phyloP scores from a whole-genome alignment of 208 protist species.

The Trypanosoma grayi region DNA sequence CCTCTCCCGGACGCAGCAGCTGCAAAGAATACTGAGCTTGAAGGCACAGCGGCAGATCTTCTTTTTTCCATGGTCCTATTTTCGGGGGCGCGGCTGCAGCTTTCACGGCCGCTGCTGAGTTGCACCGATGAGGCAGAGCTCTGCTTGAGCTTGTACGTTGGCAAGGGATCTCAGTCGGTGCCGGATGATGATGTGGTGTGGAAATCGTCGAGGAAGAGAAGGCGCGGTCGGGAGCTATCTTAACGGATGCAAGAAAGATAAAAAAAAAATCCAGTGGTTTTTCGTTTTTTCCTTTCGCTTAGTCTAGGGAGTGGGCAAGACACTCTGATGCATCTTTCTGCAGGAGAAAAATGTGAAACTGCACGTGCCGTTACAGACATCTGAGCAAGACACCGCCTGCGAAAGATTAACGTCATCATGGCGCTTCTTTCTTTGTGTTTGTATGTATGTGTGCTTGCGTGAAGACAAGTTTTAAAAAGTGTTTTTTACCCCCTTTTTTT shows the following conservation, averaged over 20 bases:
- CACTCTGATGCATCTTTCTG: too few relatives aligned
- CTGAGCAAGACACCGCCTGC: too few relatives aligned
- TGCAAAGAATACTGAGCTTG: not conserved
- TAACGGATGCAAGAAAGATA: not conserved
- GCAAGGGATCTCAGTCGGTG: not conserved
- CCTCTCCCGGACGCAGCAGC: not conserved
- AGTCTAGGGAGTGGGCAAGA: not conserved
- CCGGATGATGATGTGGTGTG: conserved; percentile 6
- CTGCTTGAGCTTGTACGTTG: conserved; percentile 20
- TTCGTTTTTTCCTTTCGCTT: too few relatives aligned
- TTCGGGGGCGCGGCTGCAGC: conserved; percentile 10
- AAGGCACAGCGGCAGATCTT: not conserved
- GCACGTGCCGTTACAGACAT: too few relatives aligned
- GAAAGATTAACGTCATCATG: too few relatives aligned
- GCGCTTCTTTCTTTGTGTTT: too few relatives aligned
- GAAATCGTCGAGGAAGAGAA: conserved; percentile 2
- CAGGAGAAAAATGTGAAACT: too few relatives aligned
- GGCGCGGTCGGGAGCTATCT: not conserved
- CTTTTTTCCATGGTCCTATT: conserved; percentile 9
- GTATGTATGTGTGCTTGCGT: too few relatives aligned
- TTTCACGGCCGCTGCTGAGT: conserved; percentile 16
- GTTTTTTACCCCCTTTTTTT: conserved; percentile 4
- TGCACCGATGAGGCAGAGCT: conserved; percentile 1
- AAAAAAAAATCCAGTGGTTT: too few relatives aligned
- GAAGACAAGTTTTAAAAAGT: not conserved